Evolutionary conservation across 352 stramenopile genomes (phyloP).

Genomic region (Peronospora belbahrii): DNA sequence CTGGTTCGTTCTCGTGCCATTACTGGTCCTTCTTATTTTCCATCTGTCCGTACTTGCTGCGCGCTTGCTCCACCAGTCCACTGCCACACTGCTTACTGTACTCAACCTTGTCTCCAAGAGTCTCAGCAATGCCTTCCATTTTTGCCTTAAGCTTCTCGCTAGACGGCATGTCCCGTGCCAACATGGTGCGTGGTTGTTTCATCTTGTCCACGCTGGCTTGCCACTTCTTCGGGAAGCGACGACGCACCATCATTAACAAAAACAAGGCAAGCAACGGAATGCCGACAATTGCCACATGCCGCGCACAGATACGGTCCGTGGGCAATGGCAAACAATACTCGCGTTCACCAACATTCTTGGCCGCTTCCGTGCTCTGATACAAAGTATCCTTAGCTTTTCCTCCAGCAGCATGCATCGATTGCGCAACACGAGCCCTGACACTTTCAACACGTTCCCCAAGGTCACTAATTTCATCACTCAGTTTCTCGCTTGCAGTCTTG

Average conservation of each 20-base stretch:
- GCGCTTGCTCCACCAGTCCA: slow-evolving; percentile 29
- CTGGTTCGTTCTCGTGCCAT: too few species aligned
- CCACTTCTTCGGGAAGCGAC: slow-evolving; percentile 65
- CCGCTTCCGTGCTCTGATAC: slow-evolving; percentile 44
- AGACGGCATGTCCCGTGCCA: slow-evolving; percentile 35
- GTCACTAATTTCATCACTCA: slow-evolving; percentile 24
- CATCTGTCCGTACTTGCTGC: slow-evolving; percentile 12
- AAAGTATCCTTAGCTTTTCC: slow-evolving; percentile 43
- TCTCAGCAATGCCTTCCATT: slow-evolving; percentile 6
- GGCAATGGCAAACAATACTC: slow-evolving; percentile 51
- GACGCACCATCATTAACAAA: slow-evolving; percentile 35
- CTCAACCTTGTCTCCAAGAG: slow-evolving; percentile 23
- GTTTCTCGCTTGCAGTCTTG: slow-evolving; percentile 31
- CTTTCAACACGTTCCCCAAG: slow-evolving; percentile 32
- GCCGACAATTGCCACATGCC: slow-evolving; percentile 33
- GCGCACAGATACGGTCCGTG: slow-evolving; percentile 32
- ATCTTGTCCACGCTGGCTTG: slow-evolving; percentile 46
- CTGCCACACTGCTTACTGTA: slow-evolving; percentile 34
- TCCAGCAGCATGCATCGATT: slow-evolving; percentile 32
- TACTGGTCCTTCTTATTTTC: slow-evolving; percentile 41
- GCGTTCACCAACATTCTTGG: slow-evolving; percentile 34
- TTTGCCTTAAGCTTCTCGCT: slow-evolving; percentile 31
- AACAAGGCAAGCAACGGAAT: slow-evolving; percentile 37
- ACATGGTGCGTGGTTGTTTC: slow-evolving; percentile 30
- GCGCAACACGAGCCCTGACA: slow-evolving; percentile 43